Evolutionary conservation across 495 filamentous ascomycete species (phyloP), one percentile per base, ranked within the genome.

Genomic region (Trichoderma parareesei): DNA sequence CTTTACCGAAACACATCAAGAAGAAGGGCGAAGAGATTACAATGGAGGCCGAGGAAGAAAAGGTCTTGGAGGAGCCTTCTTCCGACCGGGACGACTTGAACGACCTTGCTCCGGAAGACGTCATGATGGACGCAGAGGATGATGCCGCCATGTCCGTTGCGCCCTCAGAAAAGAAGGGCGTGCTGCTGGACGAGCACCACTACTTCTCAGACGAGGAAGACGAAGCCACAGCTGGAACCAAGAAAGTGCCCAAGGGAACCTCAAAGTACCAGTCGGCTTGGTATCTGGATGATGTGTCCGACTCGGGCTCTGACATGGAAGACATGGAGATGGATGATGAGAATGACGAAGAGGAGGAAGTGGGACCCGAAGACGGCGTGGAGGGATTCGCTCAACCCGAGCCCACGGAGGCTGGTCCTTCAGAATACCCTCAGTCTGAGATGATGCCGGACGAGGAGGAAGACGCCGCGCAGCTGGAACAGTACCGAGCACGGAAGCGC

Each of bases 111-210:
- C 79, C 79, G 2, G 93, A 93, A 20, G 92, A 97, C 72, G 88
- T 89, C 65, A 81, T 81, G 13, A 85, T 89, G 71, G 91, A 91
- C 83, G 85, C 88, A 41, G 85, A 88, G 65, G 78, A 77, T 8
- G 75, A 85, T 7, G 79, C 85, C n/a, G 81, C 81, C 4, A 76
- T 81, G 16, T 79, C 81, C 5, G 76, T 79, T 20, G 68, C 72
- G 9, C 71, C 77, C 10, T 70, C 77, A 35, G 78, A 70, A 11
- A 76, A 84, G 69, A 82, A 87, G 75, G 93, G 93, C 59, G 94
- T 98, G 4, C 79, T 98, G 49, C 81, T 98, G 38, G 94, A 98
- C 68, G 93, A 96, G 67, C 93, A 98, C 75, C 94, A 97, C 71
- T 98, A 98, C 76, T 98, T 97, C 72, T 93, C 92, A 4, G 94